Base-by-base conservation (phyloP, 176 grass and related monocot genomes). In the Zoysia pacifica region DNA sequence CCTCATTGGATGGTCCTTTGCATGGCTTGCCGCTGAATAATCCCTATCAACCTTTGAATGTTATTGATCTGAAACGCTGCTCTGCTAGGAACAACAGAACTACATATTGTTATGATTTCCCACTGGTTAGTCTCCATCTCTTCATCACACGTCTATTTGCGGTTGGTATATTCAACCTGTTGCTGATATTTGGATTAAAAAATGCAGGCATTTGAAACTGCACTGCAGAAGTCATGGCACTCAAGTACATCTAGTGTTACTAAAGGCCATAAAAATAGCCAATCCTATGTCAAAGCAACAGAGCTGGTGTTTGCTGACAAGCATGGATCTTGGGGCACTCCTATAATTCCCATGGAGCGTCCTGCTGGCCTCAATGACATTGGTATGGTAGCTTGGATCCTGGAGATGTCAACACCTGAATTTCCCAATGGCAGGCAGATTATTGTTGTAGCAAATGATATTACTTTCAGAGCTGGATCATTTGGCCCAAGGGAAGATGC, bases 51-150 rank as follows among this genome's bases (percentile, higher is more conserved):
- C 81, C 96, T 70, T 85, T 99, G 76, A 87, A 82, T 81, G 60
- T 78, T 46, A 99, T 99, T 79, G 92, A 99, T 84, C 78, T 84
- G 48, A 99, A 93, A 58, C 96, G 96, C 28, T 89, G 91, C 58
- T 68, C 83, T 55, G 96, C 96, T 59, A 93, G 96, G 81, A 95
- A 93, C 50, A 93, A 83, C 84, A 95, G 67, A 86, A 95, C 96
- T 15, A 99, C 96, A 66, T 99, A 99, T 70, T 99, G 96, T 75
- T 99, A 99, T 55, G 96, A 99, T 85, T 99, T 99, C 69, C 92
- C 96, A 41, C 68, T 99, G 92, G 96, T 98, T 73, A 92, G 87
- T 89, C 20, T 9, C 36, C 19, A 62, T 62, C 20, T 36, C 19
- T 62, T 61, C 66, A 75, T 52, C 20, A 60, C 6, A 19, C 81